A percentile compares a stretch with the other conserved stretches of the same genome.
Evolutionary conservation across 441 rosid species (phyloP).

Genomic region (Adansonia grandidieri): DNA sequence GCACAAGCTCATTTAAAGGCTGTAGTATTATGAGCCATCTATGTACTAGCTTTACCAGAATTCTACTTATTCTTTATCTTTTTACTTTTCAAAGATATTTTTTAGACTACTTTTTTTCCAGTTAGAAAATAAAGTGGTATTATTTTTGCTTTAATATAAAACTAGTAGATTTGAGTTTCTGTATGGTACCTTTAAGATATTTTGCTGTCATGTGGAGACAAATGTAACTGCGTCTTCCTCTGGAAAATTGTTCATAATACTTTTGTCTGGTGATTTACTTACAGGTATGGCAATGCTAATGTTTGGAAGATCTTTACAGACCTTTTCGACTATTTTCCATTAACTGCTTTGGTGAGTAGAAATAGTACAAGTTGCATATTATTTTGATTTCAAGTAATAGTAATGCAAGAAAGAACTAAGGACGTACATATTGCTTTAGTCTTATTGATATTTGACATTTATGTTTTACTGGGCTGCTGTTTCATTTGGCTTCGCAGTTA

Average conservation of each 20-base stretch:
- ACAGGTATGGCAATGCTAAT: constrained; percentile 72
- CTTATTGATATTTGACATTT: constrained; percentile 6
- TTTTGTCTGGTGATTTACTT: constrained; percentile 25
- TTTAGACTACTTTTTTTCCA: not conserved
- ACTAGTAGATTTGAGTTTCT: constrained; percentile 2
- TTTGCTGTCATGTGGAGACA: not conserved
- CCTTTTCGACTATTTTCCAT: constrained; percentile 73
- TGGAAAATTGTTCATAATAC: constrained; percentile 13
- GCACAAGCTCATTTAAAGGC: constrained; percentile 11
- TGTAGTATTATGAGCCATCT: not conserved
- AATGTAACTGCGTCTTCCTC: constrained; percentile 5
- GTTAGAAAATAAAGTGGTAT: constrained; percentile 1
- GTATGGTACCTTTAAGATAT: not conserved
- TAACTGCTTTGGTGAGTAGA: constrained; percentile 66
- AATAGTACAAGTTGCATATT: constrained; percentile 5
- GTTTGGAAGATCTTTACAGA: constrained; percentile 74
- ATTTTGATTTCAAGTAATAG: constrained; percentile 25
- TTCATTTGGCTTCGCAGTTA: not conserved
- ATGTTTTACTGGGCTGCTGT: not conserved
- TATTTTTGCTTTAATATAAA: constrained; percentile 3
- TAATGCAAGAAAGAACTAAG: constrained; percentile 25
- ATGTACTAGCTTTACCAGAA: not conserved
- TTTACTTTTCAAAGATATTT: not conserved
- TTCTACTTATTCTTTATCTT: not conserved
- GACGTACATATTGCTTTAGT: not conserved